Conservation (phyloP, 2,329 filamentous ascomycete species). For the Ceratocystis cacaofunesta region DNA sequence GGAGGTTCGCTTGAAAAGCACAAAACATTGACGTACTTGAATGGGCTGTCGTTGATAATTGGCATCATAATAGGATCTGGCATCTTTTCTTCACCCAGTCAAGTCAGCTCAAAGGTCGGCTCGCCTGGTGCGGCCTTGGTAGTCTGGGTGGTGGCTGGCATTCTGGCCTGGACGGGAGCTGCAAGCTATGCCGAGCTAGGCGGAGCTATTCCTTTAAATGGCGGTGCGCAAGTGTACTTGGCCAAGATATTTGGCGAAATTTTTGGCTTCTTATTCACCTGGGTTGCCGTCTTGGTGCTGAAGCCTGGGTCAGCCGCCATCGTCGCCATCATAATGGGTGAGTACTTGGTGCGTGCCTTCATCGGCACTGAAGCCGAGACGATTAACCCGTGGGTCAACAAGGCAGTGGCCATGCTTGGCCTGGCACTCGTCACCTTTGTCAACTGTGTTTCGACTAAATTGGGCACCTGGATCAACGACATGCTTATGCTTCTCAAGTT, state of each 20-base stretch:
- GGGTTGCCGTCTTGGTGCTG: slow-evolving; percentile 85
- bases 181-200: slow-evolving; percentile 92
- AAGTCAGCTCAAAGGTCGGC: slow-evolving; percentile 81
- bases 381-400: slow-evolving; percentile 77
- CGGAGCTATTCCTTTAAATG: slow-evolving; percentile 88
- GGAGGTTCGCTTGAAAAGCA: slow-evolving; percentile 81
- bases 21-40: slow-evolving; percentile 89
- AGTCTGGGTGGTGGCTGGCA: slow-evolving; percentile 83
- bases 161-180: slow-evolving; percentile 90
- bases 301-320: slow-evolving; percentile 91
- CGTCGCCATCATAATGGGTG: slow-evolving; percentile 93
- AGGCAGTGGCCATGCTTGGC: slow-evolving; percentile 66
- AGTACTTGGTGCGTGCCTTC: slow-evolving; percentile 81
- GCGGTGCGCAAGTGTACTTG: slow-evolving; percentile 83
- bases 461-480: slow-evolving; percentile 78
- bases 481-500: slow-evolving; percentile 97
- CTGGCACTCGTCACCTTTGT: slow-evolving; percentile 63
- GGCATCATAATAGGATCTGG: slow-evolving; percentile 91
- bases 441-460: slow-evolving; percentile 80
- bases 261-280: slow-evolving; percentile 86
- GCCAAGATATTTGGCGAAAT: slow-evolving; percentile 94
- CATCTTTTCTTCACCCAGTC: slow-evolving; percentile 87
- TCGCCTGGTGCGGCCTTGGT: slow-evolving; percentile 80
- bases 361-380: slow-evolving; percentile 75
- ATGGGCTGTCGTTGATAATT: slow-evolving; percentile 79